Evolutionary conservation across 148 eudicot species (phyloP), one percentile per base, ranked within the genome.

Genomic region (Diospyros lotus): DNA sequence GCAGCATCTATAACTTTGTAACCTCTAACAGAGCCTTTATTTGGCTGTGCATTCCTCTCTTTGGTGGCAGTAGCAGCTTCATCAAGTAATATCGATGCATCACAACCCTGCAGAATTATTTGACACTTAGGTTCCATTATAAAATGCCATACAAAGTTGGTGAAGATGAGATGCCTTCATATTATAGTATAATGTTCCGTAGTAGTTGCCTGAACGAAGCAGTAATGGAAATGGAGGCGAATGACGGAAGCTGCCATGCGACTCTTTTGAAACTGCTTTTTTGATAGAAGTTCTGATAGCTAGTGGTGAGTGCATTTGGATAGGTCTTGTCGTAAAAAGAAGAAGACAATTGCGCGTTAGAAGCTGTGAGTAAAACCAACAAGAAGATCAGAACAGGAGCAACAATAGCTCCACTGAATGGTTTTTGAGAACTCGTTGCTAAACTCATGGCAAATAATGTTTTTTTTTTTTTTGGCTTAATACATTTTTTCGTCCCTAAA

Each of bases 171-270:
- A 48, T 48, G 8, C 8, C 8, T 48, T 48, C 8, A 8, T 48
- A 48, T 8, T 48, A 48, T 48, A 48, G 52, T 8, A 5, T 10
- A 14, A 9, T 13, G 3, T 55, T 55, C 6, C 1, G 2, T 59
- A 59, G 17, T 59, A 3, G 6, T 4, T 48, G 67, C 80, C 70
- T 80, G 84, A 48, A 81, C 84, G 46, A 81, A 81, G 68, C 84
- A 81, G 18, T 81, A 81, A 48, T 81, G 84, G 50, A 81, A 77
- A 58, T 81, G 83, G 54, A 80, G 83, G 15, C 83, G 80, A 58
- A 80, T 72, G 69, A 80, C 73, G 2, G 77, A 76, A 2, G 80
- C 83, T 48, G 83, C 83, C 73, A 72, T 80, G 7, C 83, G 83
- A 72, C 28, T 28, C 28, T 28, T 28, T 28, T 28, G 28, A 28